phyloP scores from a whole-genome alignment of 2,329 filamentous ascomycete genomes.

The Amauroascus verrucosus region DNA sequence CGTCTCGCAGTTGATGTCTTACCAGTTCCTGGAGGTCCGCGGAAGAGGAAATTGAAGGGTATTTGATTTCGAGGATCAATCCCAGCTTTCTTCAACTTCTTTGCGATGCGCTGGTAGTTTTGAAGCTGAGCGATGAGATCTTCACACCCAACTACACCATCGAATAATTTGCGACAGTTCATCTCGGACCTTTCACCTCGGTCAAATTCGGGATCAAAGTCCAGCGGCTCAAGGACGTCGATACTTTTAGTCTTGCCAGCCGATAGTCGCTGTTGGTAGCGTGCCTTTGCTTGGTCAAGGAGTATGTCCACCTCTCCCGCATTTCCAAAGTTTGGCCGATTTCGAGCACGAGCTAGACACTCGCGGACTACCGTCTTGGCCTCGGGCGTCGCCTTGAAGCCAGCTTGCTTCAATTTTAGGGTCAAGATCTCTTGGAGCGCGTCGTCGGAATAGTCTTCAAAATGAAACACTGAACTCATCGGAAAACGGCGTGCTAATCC shows the following conservation, averaged over 20 bases:
- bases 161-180: constrained; percentile 47
- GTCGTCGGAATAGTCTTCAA: constrained; percentile 55
- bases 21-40: constrained; percentile 52
- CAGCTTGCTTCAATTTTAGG: constrained; percentile 51
- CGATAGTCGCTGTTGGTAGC: constrained; percentile 38
- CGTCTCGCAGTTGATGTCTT: constrained; percentile 58
- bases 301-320: constrained; percentile 65
- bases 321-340: constrained; percentile 59
- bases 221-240: constrained; percentile 35
- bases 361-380: constrained; percentile 49
- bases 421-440: constrained; percentile 53
- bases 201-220: constrained; percentile 53
- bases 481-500: constrained; percentile 59
- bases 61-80: constrained; percentile 50
- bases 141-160: neutral
- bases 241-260: constrained; percentile 20
- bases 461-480: constrained; percentile 52
- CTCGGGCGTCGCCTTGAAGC: constrained; percentile 42
- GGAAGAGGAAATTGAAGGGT: constrained; percentile 60
- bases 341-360: constrained; percentile 51
- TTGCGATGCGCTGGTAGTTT: neutral
- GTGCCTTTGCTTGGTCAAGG: constrained; percentile 46
- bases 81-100: neutral
- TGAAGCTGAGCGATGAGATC: neutral
- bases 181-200: constrained; percentile 40